These are phyloP conservation scores for Calycina marina DNA, from an alignment of 2,329 filamentous ascomycete genomes.

Conservation along the genomic window DNA sequence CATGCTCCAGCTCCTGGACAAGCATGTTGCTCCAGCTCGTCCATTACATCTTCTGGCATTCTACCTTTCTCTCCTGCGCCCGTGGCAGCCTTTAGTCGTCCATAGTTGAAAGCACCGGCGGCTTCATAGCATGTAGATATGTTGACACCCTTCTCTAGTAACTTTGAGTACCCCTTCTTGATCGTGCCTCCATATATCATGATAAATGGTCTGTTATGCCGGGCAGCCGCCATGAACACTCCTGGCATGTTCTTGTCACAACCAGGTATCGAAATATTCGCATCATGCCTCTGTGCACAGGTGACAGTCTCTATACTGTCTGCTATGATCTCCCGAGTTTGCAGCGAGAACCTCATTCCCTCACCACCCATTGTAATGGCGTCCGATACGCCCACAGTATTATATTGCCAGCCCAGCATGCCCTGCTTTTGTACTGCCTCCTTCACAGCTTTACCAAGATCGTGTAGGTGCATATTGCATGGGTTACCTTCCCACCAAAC, in stretches of 20 bases:
- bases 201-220: conserved; percentile 81
- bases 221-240: conserved; percentile 52
- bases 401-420: conserved; percentile 56
- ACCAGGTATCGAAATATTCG: conserved; percentile 82
- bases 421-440: conserved; percentile 63
- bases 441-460: conserved; percentile 80
- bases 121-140: conserved; percentile 62
- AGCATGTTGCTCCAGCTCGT: conserved; percentile 57
- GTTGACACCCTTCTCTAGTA: conserved; percentile 69
- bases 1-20: conserved; percentile 57
- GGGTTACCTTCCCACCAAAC: conserved; percentile 98
- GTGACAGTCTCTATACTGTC: conserved; percentile 91
- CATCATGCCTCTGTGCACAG: conserved; percentile 76
- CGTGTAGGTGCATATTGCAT: conserved; percentile 71
- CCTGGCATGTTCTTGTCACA: conserved; percentile 99
- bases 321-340: conserved; percentile 82
- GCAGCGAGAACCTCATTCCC: conserved; percentile 87
- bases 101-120: conserved; percentile 67
- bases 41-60: conserved; percentile 62
- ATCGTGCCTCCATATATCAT: conserved; percentile 96
- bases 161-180: conserved; percentile 65
- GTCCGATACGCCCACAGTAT: conserved; percentile 48
- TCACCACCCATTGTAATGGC: conserved; percentile 79
- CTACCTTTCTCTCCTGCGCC: conserved; percentile 46
- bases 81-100: conserved; percentile 57